Percentiles rank a stretch among this genome's conserved stretches.
Evolutionary conservation across 2,329 filamentous ascomycete genomes (phyloP).

Genomic region (Cryphonectria carpinicola): DNA sequence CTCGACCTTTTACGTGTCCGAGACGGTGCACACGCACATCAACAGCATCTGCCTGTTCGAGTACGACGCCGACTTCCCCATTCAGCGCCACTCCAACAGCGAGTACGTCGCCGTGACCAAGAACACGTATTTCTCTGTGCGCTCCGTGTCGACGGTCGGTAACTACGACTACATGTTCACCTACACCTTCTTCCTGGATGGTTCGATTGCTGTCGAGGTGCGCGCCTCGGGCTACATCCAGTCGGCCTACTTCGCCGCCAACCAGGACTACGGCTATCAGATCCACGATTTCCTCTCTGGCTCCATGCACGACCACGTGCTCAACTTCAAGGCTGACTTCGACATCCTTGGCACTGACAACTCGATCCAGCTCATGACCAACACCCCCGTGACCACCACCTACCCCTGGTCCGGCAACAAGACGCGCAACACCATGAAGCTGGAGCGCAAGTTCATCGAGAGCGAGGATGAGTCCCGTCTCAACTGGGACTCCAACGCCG

Average conservation of each 20-base stretch:
- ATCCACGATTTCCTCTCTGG: slow-evolving; percentile 53
- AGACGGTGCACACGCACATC: slow-evolving; percentile 48
- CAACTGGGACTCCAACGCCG: slow-evolving; percentile 53
- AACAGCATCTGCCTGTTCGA: slow-evolving; percentile 62
- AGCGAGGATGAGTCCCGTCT: slow-evolving; percentile 49
- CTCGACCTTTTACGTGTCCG: slow-evolving; percentile 47
- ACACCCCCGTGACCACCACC: slow-evolving; percentile 37
- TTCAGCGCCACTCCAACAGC: slow-evolving; percentile 51
- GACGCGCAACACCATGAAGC: slow-evolving; percentile 55
- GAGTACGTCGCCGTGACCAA: slow-evolving; percentile 50
- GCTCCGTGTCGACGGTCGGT: slow-evolving; percentile 53
- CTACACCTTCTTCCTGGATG: slow-evolving; percentile 56
- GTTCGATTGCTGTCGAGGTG: slow-evolving; percentile 54
- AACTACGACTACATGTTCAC: slow-evolving; percentile 60
- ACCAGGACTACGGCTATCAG: slow-evolving; percentile 52
- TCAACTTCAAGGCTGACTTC: slow-evolving; percentile 59
- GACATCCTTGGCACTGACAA: slow-evolving; percentile 55
- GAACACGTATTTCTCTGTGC: slow-evolving; percentile 51
- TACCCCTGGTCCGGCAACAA: slow-evolving; percentile 56
- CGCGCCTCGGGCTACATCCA: slow-evolving; percentile 60
- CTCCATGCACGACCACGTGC: slow-evolving; percentile 59
- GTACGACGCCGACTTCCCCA: slow-evolving; percentile 51
- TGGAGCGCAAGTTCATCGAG: slow-evolving; percentile 47
- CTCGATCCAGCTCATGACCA: slow-evolving; percentile 43
- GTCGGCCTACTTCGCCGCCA: slow-evolving; percentile 49